A percentile compares a stretch with the other conserved stretches of the same genome.
These are phyloP conservation scores for Raffaelea albimanens DNA, from an alignment of 2,329 filamentous ascomycete species.

Conservation along the genomic window DNA sequence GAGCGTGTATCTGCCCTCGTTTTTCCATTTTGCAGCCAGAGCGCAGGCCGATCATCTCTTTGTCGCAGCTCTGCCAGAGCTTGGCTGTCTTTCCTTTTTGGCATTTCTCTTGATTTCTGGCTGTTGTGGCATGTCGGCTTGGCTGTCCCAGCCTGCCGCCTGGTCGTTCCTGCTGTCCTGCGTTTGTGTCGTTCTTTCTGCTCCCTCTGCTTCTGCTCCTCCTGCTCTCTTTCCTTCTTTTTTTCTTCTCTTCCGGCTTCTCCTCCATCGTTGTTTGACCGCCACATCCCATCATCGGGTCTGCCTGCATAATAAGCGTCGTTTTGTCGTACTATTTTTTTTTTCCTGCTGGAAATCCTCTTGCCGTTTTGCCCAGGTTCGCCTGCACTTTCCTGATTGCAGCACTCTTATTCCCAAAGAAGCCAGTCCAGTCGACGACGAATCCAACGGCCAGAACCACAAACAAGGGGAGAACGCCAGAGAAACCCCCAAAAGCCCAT, in stretches of 20 bases:
- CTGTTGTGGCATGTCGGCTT: too few species aligned
- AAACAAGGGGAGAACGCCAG: too few species aligned
- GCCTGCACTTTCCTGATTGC: background rate
- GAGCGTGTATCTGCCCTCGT: too few species aligned
- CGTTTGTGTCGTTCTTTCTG: background rate
- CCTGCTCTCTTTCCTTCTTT: background rate
- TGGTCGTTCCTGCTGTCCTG: background rate
- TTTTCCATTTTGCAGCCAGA: too few species aligned
- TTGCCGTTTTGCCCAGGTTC: conserved; percentile 1
- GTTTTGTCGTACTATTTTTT: background rate
- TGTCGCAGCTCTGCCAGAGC: too few species aligned
- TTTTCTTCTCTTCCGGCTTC: background rate
- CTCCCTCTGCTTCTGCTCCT: background rate
- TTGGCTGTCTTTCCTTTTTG: too few species aligned
- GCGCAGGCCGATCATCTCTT: too few species aligned
- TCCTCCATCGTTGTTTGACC: background rate
- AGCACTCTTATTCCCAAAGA: background rate
- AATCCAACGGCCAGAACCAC: too few species aligned
- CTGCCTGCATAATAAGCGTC: background rate
- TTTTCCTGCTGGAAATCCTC: too few species aligned
- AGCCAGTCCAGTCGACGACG: too few species aligned
- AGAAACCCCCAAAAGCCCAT: too few species aligned
- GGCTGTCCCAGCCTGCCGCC: background rate
- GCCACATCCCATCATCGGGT: background rate
- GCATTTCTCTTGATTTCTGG: too few species aligned